Percentiles rank a stretch among this genome's conserved stretches.
phyloP scores from a whole-genome alignment of 768 basidiomycete genomes.

The Pholiota molesta region DNA sequence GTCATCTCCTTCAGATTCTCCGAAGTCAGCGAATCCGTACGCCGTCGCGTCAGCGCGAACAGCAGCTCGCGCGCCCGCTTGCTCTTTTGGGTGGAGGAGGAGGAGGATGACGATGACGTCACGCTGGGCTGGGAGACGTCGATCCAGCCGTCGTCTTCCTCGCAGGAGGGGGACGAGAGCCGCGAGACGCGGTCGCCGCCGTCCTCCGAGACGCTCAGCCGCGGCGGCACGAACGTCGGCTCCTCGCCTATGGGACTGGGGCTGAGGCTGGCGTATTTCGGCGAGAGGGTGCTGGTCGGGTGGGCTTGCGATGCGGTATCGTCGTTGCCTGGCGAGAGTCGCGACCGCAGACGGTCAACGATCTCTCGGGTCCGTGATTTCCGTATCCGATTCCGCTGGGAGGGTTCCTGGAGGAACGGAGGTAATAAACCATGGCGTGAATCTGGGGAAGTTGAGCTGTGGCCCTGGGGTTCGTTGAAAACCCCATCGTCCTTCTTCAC shows the following conservation, averaged over 20 bases:
- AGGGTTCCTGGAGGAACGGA: conserved; percentile 48
- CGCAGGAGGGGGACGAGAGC: conserved; percentile 33
- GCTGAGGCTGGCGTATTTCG: conserved; percentile 34
- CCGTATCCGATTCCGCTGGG: conserved; percentile 40
- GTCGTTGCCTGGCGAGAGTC: conserved; percentile 21
- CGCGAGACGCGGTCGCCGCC: conserved; percentile 34
- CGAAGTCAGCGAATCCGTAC: conserved; percentile 41
- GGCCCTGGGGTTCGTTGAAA: conserved; percentile 43
- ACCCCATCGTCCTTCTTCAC: conserved; percentile 58
- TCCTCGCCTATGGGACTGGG: conserved; percentile 38
- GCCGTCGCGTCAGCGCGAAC: conserved; percentile 41
- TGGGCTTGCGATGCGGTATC: conserved; percentile 8
- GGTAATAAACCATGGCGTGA: conserved; percentile 42
- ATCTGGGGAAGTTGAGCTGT: conserved; percentile 24
- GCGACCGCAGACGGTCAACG: conserved; percentile 55
- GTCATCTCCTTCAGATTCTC: conserved; percentile 23
- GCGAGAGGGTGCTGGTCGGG: conserved; percentile 11
- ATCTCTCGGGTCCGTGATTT: conserved; percentile 61
- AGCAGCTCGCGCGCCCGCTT: conserved; percentile 46
- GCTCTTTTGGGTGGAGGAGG: conserved; percentile 32
- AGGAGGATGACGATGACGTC: background rate
- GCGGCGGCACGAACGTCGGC: conserved; percentile 32
- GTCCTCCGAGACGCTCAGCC: conserved; percentile 42
- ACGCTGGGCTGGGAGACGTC: conserved; percentile 30
- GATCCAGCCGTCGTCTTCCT: conserved; percentile 53